Conservation (phyloP, 495 filamentous ascomycete genomes). For the Aspergillus biplanus region DNA sequence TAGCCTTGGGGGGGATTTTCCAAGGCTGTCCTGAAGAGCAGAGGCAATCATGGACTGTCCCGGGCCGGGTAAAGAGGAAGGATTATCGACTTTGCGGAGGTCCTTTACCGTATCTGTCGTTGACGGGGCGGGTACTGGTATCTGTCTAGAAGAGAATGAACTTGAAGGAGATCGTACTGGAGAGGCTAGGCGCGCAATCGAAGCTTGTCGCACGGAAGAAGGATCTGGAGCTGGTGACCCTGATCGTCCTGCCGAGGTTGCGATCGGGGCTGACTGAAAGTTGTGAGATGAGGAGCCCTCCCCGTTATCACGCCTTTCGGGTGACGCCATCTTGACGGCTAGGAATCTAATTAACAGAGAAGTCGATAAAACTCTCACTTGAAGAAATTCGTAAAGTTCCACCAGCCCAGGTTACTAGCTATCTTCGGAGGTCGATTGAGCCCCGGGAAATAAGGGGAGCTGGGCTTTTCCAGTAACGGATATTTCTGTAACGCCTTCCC, state of each 20-base stretch:
- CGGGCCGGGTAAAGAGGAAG: slow-evolving; percentile 60
- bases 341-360: neutral
- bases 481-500: neutral
- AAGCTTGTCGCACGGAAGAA: slow-evolving; percentile 63
- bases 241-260: slow-evolving; percentile 39
- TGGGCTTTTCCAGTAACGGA: slow-evolving; percentile 1
- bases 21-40: slow-evolving; percentile 67
- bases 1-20: slow-evolving; percentile 51
- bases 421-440: too few species aligned
- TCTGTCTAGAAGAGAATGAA: slow-evolving; percentile 49
- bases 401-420: too few species aligned
- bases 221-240: slow-evolving; percentile 50
- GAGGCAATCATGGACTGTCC: slow-evolving; percentile 78
- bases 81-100: slow-evolving; percentile 40
- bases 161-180: slow-evolving; percentile 61
- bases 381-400: too few species aligned
- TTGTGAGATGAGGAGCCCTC: slow-evolving; percentile 42
- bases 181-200: slow-evolving; percentile 73
- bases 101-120: slow-evolving; percentile 33
- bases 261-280: slow-evolving; percentile 42
- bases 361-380: neutral
- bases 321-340: slow-evolving; percentile 32
- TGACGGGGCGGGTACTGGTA: slow-evolving; percentile 38
- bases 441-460: too few species aligned
- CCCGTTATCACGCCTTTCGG: slow-evolving; percentile 37